A percentile compares a stretch with the other conserved stretches of the same genome.
These are phyloP conservation scores for Peronospora destructor DNA, from an alignment of 352 stramenopile species.

Conservation along the genomic window DNA sequence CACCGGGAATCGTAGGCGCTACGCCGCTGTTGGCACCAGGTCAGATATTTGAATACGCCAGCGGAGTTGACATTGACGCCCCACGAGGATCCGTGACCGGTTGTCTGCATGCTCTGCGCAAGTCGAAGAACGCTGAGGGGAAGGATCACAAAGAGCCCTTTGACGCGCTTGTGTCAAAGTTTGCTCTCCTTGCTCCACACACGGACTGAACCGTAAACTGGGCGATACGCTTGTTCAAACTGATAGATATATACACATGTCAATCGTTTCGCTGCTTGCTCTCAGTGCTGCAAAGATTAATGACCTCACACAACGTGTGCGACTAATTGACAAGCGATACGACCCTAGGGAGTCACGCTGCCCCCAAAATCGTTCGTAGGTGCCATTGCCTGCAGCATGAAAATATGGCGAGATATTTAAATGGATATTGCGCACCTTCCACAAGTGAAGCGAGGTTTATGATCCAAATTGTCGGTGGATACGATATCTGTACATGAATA, in stretches of 20 bases:
- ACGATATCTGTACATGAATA: conserved; percentile 17
- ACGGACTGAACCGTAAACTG: conserved; percentile 11
- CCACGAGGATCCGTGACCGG: conserved; percentile 49
- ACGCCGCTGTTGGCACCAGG: conserved; percentile 56
- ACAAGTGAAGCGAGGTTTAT: conserved; percentile 1
- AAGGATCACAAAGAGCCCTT: conserved; percentile 36
- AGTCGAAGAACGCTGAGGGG: conserved; percentile 22
- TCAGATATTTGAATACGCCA: conserved; percentile 77
- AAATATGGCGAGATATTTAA: conserved; percentile 10
- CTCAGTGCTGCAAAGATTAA: conserved; percentile 13
- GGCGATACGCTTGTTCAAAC: not conserved
- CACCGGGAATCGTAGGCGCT: conserved; percentile 59
- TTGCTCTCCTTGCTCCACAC: conserved; percentile 38
- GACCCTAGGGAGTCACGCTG: conserved; percentile 5
- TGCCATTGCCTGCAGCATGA: conserved; percentile 12
- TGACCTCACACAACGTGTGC: conserved; percentile 5
- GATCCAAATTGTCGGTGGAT: conserved; percentile 9
- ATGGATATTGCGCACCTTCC: conserved; percentile 15
- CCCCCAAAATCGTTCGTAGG: conserved; percentile 3
- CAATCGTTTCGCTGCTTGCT: conserved; percentile 17
- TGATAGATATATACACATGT: conserved; percentile 4
- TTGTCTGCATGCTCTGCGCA: conserved; percentile 55
- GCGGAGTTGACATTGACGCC: conserved; percentile 66
- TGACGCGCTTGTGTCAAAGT: conserved; percentile 65
- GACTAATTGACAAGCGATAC: conserved; percentile 6